Evolutionary conservation across 345 rosid genomes (phyloP).

Genomic region (Pistacia integerrima): DNA sequence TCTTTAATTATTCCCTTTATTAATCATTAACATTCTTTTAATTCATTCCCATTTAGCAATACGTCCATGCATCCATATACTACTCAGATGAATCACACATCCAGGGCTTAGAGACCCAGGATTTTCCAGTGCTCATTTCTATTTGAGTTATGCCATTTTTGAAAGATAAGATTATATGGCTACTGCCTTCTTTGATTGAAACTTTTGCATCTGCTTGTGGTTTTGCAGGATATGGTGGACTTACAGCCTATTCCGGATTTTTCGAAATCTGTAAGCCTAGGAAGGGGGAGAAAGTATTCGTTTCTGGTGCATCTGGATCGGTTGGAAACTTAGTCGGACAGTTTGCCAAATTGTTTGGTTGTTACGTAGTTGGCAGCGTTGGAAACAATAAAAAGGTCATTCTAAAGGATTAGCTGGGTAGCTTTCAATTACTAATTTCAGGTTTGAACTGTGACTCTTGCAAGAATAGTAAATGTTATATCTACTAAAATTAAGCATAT

Average conservation of each 20-base stretch:
- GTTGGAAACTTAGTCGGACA: slow-evolving; percentile 60
- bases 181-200: neutral
- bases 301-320: slow-evolving; percentile 53
- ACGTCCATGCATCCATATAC: neutral
- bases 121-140: too few species aligned
- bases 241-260: slow-evolving; percentile 49
- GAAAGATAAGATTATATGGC: too few species aligned
- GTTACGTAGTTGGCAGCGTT: slow-evolving; percentile 55
- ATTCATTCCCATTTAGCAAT: neutral
- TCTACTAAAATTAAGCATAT: neutral
- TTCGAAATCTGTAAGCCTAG: slow-evolving; percentile 47
- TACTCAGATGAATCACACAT: too few species aligned
- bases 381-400: slow-evolving; percentile 45
- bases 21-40: neutral
- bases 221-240: slow-evolving; percentile 47
- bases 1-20: too few species aligned
- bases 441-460: too few species aligned
- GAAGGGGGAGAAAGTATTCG: slow-evolving; percentile 51
- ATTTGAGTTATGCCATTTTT: too few species aligned
- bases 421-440: too few species aligned
- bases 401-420: too few species aligned
- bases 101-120: too few species aligned
- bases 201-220: neutral
- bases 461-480: neutral
- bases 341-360: slow-evolving; percentile 44